Conservation (phyloP, 108 stramenopile species). For the Conticribra weissflogii region DNA sequence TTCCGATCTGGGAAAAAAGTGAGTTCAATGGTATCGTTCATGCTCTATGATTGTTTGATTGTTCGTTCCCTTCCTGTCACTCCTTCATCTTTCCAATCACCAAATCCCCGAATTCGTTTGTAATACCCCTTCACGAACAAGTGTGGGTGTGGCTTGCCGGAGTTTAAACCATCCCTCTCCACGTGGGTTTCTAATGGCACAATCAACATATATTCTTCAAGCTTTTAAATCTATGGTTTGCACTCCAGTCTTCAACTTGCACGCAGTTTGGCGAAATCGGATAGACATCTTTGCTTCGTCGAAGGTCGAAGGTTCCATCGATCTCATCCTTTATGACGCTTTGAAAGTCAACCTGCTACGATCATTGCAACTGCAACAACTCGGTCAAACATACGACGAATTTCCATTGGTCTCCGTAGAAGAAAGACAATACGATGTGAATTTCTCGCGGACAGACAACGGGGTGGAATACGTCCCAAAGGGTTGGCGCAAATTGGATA, state of each 20-base stretch:
- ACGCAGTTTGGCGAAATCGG: slow-evolving; percentile 2
- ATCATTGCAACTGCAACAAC: background rate
- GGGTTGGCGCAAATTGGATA: background rate
- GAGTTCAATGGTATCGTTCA: too few species aligned
- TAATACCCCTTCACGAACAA: too few species aligned
- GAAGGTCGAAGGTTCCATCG: slow-evolving; percentile 31
- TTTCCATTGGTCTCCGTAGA: background rate
- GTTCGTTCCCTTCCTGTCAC: too few species aligned
- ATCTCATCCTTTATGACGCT: slow-evolving; percentile 19
- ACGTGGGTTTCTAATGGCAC: slow-evolving; percentile 2
- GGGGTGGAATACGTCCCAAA: background rate
- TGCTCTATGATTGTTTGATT: too few species aligned
- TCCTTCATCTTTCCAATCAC: too few species aligned
- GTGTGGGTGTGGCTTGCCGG: slow-evolving; percentile 8
- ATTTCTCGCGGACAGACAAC: background rate
- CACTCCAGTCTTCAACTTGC: slow-evolving; percentile 4
- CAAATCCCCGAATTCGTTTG: too few species aligned
- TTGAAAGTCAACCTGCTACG: background rate
- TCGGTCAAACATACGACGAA: background rate
- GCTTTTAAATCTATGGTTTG: background rate
- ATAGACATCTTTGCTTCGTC: slow-evolving; percentile 22
- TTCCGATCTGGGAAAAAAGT: too few species aligned
- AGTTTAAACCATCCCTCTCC: slow-evolving; percentile 21
- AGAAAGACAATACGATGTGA: slow-evolving; percentile 3
- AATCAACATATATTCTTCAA: background rate